Conservation (phyloP, 2,329 filamentous ascomycete species). For the Diaporthe eres region DNA sequence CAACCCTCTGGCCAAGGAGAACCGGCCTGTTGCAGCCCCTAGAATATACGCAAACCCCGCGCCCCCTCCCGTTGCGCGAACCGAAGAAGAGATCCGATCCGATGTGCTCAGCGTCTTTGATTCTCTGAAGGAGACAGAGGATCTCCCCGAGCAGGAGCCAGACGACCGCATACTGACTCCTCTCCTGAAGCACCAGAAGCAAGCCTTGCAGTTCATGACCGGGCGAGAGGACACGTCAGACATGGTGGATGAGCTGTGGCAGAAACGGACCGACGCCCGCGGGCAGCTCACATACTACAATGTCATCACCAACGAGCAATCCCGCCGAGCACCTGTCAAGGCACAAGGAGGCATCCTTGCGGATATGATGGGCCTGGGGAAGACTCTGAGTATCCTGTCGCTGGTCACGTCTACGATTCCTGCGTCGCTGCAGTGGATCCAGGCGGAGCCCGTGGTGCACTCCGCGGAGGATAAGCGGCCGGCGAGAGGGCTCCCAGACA, state of each 20-base stretch:
- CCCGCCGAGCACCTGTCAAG: constrained; percentile 72
- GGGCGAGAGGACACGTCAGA: constrained; percentile 79
- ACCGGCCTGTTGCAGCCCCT: constrained; percentile 46
- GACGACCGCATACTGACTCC: constrained; percentile 73
- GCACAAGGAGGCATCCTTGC: constrained; percentile 82
- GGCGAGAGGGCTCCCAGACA: constrained; percentile 48
- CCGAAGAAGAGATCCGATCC: constrained; percentile 86
- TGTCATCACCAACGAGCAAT: constrained; percentile 83
- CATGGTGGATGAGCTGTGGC: constrained; percentile 81
- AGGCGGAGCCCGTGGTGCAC: constrained; percentile 62
- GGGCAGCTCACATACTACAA: constrained; percentile 80
- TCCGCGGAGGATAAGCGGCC: constrained; percentile 55
- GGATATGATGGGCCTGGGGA: constrained; percentile 92
- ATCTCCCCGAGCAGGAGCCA: constrained; percentile 81
- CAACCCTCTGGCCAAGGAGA: constrained; percentile 79
- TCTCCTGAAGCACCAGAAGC: constrained; percentile 88
- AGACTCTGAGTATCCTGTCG: constrained; percentile 87
- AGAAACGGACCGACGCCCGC: constrained; percentile 64
- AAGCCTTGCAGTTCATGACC: constrained; percentile 89
- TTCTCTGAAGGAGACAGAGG: constrained; percentile 80
- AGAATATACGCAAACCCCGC: constrained; percentile 51
- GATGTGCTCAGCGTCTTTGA: constrained; percentile 93
- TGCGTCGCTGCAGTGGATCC: constrained; percentile 74
- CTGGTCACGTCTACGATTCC: constrained; percentile 77
- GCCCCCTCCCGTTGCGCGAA: constrained; percentile 64